Evolutionary conservation across 2,329 filamentous ascomycete species (phyloP).

Genomic region (Dothideomycetes sp.): DNA sequence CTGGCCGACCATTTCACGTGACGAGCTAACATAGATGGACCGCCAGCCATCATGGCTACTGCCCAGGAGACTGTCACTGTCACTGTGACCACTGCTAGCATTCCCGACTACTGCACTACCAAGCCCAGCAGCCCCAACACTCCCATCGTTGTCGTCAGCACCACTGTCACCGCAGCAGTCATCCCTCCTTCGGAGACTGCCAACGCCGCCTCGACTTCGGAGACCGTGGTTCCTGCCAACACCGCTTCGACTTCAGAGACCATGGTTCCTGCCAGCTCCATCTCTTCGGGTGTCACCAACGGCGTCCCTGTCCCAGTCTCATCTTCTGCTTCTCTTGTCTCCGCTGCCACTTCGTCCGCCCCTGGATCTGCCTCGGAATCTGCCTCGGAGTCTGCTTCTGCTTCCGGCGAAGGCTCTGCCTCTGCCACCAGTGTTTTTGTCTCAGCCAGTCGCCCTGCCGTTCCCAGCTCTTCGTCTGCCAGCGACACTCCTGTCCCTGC

Average conservation of each 20-base stretch:
- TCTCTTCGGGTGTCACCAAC: not conserved
- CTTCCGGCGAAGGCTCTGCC: not conserved
- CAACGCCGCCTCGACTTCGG: not conserved
- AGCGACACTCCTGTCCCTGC: not conserved
- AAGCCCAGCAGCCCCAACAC: not conserved
- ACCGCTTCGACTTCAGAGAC: not conserved
- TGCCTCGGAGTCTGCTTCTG: constrained; percentile 7
- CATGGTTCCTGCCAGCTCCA: not conserved
- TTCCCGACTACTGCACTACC: constrained; percentile 2
- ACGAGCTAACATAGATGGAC: too few relatives aligned
- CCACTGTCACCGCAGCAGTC: not conserved
- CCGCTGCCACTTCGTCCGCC: constrained; percentile 1
- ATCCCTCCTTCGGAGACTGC: not conserved
- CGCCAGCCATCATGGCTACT: constrained; percentile 2
- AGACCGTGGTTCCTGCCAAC: not conserved
- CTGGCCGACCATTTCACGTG: too few relatives aligned
- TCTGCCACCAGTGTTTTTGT: not conserved
- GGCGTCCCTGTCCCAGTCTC: not conserved
- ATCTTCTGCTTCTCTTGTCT: not conserved
- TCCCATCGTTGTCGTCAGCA: constrained; percentile 1
- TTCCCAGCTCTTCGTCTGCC: constrained; percentile 1
- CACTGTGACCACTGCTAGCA: constrained; percentile 1
- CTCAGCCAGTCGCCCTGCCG: too few relatives aligned
- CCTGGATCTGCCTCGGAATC: not conserved
- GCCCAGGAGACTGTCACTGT: constrained; percentile 8